These are phyloP conservation scores for Atkinsonella hypoxylon DNA, from an alignment of 2,329 filamentous ascomycete genomes.

Conservation along the genomic window DNA sequence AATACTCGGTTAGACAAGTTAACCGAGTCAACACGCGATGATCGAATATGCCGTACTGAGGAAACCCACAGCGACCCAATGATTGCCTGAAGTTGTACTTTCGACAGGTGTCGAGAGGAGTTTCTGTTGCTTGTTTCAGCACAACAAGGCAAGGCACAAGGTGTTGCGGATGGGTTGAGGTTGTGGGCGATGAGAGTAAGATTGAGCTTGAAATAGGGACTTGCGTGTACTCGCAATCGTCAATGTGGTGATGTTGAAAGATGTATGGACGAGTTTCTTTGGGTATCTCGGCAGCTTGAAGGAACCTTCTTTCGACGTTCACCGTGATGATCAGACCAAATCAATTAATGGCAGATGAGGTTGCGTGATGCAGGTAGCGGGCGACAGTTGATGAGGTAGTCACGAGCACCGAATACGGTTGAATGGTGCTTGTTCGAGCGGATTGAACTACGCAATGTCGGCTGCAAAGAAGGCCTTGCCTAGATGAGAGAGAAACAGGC, in stretches of 20 bases:
- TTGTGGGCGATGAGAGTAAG: neutral
- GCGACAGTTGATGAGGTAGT: conserved; percentile 8
- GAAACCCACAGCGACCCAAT: conserved; percentile 16
- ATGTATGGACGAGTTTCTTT: neutral
- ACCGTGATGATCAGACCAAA: conserved; percentile 3
- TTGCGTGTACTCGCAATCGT: neutral
- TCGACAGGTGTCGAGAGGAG: conserved; percentile 4
- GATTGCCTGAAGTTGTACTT: neutral
- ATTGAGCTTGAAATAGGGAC: neutral
- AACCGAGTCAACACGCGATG: conserved; percentile 1
- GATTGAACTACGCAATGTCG: conserved; percentile 19
- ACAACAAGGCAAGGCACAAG: neutral
- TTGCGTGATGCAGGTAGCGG: conserved; percentile 13
- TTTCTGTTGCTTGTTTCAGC: neutral
- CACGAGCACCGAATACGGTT: neutral
- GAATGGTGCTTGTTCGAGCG: neutral
- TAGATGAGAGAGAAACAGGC: conserved; percentile 9
- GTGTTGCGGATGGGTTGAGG: neutral
- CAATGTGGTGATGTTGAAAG: neutral
- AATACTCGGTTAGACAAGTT: too few species aligned
- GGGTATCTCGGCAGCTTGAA: neutral
- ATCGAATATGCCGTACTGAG: conserved; percentile 10
- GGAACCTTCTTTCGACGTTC: conserved; percentile 19
- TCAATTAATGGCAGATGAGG: conserved; percentile 11
- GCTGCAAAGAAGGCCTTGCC: conserved; percentile 25